Conservation (phyloP, 768 basidiomycete genomes). For the Boletus subparvulus region DNA sequence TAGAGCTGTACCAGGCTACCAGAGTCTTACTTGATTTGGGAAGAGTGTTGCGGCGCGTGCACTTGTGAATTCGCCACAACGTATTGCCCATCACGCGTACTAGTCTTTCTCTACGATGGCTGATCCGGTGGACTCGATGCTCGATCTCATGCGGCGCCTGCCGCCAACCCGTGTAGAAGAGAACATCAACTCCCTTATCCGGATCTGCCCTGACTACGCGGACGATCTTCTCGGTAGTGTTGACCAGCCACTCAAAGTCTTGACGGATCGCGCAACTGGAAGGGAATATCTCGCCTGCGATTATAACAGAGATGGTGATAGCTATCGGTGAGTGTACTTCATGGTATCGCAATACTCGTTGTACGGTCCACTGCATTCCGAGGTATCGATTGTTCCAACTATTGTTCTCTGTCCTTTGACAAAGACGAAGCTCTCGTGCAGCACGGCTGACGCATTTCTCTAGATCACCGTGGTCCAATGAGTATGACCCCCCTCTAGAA, state of each 20-base stretch:
- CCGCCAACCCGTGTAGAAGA: slow-evolving; percentile 87
- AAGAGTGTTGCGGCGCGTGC: background rate
- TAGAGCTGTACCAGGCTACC: background rate
- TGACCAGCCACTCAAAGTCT: slow-evolving; percentile 87
- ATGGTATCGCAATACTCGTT: background rate
- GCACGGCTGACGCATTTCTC: slow-evolving; percentile 13
- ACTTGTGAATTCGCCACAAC: background rate
- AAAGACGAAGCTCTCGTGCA: background rate
- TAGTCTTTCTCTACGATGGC: slow-evolving; percentile 45
- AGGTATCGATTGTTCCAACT: background rate
- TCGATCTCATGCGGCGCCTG: slow-evolving; percentile 94
- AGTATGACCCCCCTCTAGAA: slow-evolving; percentile 86
- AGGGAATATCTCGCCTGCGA: slow-evolving; percentile 92
- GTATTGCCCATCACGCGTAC: background rate
- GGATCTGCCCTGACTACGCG: slow-evolving; percentile 87
- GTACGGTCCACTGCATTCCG: background rate
- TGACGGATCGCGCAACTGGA: slow-evolving; percentile 76
- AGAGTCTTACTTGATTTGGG: slow-evolving; percentile 9
- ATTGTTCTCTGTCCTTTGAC: background rate
- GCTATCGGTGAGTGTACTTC: slow-evolving; percentile 56
- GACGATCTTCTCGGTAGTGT: slow-evolving; percentile 95
- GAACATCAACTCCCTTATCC: slow-evolving; percentile 79
- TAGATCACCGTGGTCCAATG: slow-evolving; percentile 98
- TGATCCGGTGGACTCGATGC: slow-evolving; percentile 87
- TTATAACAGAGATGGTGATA: slow-evolving; percentile 90